These are phyloP conservation scores for Cyclocybe cylindracea DNA, from an alignment of 768 basidiomycete genomes.

Conservation along the genomic window DNA sequence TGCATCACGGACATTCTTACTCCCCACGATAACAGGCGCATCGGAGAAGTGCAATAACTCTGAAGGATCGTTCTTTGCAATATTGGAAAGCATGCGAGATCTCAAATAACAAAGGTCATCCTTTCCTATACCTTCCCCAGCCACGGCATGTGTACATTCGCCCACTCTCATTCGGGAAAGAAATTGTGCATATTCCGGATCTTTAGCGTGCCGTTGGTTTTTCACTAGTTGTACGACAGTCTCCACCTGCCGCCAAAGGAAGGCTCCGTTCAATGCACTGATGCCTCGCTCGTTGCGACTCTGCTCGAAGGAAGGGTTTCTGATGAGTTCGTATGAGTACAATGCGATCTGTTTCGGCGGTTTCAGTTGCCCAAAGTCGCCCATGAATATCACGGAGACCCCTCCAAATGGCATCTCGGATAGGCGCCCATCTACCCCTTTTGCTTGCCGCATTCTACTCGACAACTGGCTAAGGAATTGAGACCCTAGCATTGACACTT, in stretches of 20 bases:
- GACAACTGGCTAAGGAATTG: too few relatives aligned
- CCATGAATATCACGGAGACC: too few relatives aligned
- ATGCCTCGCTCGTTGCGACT: not conserved
- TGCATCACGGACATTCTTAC: conserved; percentile 9
- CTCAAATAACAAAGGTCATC: conserved; percentile 2
- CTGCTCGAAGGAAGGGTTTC: conserved; percentile 1
- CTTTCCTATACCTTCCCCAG: too few relatives aligned
- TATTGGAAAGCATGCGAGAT: not conserved
- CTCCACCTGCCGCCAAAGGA: conserved; percentile 10
- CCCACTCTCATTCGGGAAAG: conserved; percentile 6
- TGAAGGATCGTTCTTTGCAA: not conserved
- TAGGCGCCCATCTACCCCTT: too few relatives aligned
- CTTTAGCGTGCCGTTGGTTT: conserved; percentile 11
- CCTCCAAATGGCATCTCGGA: too few relatives aligned
- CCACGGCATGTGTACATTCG: not conserved
- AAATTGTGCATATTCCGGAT: conserved; percentile 9
- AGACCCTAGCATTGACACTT: too few relatives aligned
- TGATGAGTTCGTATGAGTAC: conserved; percentile 6
- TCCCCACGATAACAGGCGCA: conserved; percentile 19
- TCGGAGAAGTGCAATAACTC: conserved; percentile 5
- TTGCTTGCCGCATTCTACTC: too few relatives aligned
- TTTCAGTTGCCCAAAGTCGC: conserved; percentile 10
- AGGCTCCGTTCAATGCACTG: conserved; percentile 5
- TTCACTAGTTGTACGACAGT: conserved; percentile 10
- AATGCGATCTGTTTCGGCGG: conserved; percentile 3